These are phyloP conservation scores for Phytophthora pisi DNA, from an alignment of 352 stramenopile species.

Conservation along the genomic window DNA sequence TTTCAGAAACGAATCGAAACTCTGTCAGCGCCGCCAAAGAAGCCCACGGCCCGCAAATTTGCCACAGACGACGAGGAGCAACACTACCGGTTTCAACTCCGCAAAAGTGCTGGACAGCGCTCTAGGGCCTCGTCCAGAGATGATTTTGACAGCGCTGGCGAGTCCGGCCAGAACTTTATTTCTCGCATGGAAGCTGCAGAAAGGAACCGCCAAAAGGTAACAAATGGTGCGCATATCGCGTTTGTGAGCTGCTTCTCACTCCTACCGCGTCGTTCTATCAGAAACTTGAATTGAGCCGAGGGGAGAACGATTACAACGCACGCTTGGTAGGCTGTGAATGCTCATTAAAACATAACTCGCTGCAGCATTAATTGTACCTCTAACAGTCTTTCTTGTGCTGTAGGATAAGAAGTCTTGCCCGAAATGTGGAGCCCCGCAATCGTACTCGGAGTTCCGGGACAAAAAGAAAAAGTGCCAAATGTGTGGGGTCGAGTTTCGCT, in stretches of 20 bases:
- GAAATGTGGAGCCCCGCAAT: constrained; percentile 69
- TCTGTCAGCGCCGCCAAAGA: constrained; percentile 58
- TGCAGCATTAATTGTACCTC: not conserved
- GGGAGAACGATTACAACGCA: constrained; percentile 79
- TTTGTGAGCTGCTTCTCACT: constrained; percentile 4
- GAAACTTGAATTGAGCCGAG: constrained; percentile 75
- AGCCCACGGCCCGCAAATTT: constrained; percentile 51
- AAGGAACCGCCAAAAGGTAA: constrained; percentile 77
- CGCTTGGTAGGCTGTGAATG: constrained; percentile 39
- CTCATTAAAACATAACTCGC: not conserved
- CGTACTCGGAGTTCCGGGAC: constrained; percentile 83
- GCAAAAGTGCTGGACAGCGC: constrained; percentile 29
- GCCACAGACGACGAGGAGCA: constrained; percentile 74
- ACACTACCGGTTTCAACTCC: constrained; percentile 71
- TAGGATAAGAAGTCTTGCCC: constrained; percentile 86
- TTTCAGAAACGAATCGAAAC: constrained; percentile 68
- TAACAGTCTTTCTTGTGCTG: not conserved
- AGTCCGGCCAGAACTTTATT: constrained; percentile 53
- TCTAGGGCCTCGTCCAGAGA: constrained; percentile 20
- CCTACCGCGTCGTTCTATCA: constrained; percentile 21
- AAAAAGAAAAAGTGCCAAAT: constrained; percentile 89
- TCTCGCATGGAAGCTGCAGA: constrained; percentile 81
- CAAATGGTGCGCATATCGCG: not conserved
- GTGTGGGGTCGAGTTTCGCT: constrained; percentile 76
- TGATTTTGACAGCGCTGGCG: constrained; percentile 41